Evolutionary conservation across 805 yeast genomes (phyloP), one percentile per base, ranked within the genome.

Genomic region (Candida succiphila): DNA sequence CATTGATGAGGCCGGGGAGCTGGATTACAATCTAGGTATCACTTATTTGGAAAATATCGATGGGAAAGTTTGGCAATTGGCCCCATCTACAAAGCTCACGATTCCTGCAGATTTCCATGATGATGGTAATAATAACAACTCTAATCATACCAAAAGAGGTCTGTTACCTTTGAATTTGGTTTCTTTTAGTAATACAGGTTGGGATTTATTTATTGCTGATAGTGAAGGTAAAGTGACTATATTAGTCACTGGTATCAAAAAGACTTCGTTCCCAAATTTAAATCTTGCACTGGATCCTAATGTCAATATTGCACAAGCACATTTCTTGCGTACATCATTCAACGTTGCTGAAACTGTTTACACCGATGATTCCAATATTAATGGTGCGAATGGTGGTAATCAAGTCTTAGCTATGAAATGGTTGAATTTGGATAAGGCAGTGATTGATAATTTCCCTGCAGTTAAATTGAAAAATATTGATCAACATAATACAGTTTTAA

Each of bases 161-260:
- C 17, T 19, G 15, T 25, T 39, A 12, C 44, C 58, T 0, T 30
- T 54, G 1, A 32, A 64, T 1, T 47, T 65, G 18, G 69, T 85
- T 5, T 60, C 69, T 26, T 92, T 96, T 87, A 78, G 92, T 37
- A 73, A 76, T 31, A 61, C 78, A 1, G 89, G 89, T 29, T 75
- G 82, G 36, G 95, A 88, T 48, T 64, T 92, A 31, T 94, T 94
- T 2, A 72, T 82, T 4, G 65, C 82, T 29, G 97, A 88, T 52
- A 67, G 65, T 17, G 50, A 63, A 25, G 96, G 96, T 2, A 74
- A 78, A 37, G 56, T 78, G 29, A 68, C 81, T 3, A 67, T 78
- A 37, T 49, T 69, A 17, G 69, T 68, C 0, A 61, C 75, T 0
- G 80, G 81, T 3, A 63, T 71, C 16, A 42, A 52, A 47, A 41